Percentiles rank a stretch among this genome's conserved stretches.
Evolutionary conservation across 1,284 basidiomycete genomes (phyloP).

Genomic region (Leccinum griseonigrum): DNA sequence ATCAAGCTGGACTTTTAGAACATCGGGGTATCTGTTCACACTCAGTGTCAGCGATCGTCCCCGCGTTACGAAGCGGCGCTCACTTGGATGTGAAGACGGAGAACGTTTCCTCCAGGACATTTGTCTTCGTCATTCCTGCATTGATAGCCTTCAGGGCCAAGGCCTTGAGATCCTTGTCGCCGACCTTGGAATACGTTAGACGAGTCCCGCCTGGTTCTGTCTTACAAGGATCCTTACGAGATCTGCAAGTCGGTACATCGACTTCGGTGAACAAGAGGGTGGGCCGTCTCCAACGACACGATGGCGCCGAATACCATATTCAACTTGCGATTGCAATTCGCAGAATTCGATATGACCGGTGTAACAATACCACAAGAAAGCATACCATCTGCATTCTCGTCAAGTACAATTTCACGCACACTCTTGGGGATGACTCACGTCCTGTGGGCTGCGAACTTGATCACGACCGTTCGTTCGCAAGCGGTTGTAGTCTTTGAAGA

Average conservation of each 20-base stretch:
- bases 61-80: not conserved
- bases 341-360: constrained; percentile 25
- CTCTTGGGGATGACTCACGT: constrained; percentile 19
- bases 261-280: constrained; percentile 31
- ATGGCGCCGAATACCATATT: not conserved
- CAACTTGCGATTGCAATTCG: constrained; percentile 21
- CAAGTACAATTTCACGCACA: not conserved
- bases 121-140: constrained; percentile 17
- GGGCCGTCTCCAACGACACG: constrained; percentile 4
- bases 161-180: constrained; percentile 17
- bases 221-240: constrained; percentile 16
- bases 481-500: not conserved
- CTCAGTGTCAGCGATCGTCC: constrained; percentile 5
- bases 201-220: not conserved
- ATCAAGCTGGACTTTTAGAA: constrained; percentile 15
- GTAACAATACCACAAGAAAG: constrained; percentile 34
- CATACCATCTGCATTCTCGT: constrained; percentile 22
- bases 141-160: constrained; percentile 25
- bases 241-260: constrained; percentile 31
- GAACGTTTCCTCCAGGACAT: constrained; percentile 29
- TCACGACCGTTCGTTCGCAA: constrained; percentile 7
- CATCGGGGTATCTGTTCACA: constrained; percentile 19
- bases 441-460: constrained; percentile 26
- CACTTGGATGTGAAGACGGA: constrained; percentile 31
- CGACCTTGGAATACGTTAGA: constrained; percentile 15